Base-by-base conservation (phyloP, 306 rosid genomes). In the Castanopsis chinensis region DNA sequence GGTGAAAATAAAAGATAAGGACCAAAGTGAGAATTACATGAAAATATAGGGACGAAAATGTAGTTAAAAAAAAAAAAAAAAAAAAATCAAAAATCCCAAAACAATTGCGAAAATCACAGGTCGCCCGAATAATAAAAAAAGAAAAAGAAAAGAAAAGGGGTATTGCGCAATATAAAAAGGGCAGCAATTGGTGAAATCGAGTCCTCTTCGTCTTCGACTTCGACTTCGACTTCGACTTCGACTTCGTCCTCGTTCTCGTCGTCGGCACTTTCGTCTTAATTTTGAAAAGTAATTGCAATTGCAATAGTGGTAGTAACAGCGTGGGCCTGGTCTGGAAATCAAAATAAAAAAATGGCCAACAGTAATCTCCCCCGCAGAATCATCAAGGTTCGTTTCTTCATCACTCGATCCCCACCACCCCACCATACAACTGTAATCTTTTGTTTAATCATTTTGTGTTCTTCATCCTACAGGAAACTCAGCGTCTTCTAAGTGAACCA, bases 401-500 rank as follows among this genome's bases (percentile, higher is more conserved):
- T 90, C 97, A 85, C 88, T 74, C 71, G 57, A 65, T 82, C 82
- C 37, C 71, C 84, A 85, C 17, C 14, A 49, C 53, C 14, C 12
- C 45, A 41, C 45, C 45, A 41, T 41, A 41, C 45, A 41, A 41
- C 45, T 41, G 45, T 41, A 41, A 41, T 41, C 45, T 56, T 41
- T 10, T 33, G 82, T 19, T 69, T 85, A 49, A 37, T 82, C 9
- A 60, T 27, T 35, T 52, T 69, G 3, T 71, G 73, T 73, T 45
- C 64, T 30, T 85, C 81, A 85, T 86, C 85, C 18, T 1, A 79
- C 90, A 92, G 99, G 99, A 94, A 87, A 94, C 99, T 71, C 99
- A 94, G 88, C 97, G 97, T 78, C 93, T 94, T 72, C 93, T 94
- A 65, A 94, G 99, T 90, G 99, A 94, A 86, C 99, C 99, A 37